Evolutionary conservation across 148 eudicot species (phyloP).

Genomic region (Persicaria maculosa): DNA sequence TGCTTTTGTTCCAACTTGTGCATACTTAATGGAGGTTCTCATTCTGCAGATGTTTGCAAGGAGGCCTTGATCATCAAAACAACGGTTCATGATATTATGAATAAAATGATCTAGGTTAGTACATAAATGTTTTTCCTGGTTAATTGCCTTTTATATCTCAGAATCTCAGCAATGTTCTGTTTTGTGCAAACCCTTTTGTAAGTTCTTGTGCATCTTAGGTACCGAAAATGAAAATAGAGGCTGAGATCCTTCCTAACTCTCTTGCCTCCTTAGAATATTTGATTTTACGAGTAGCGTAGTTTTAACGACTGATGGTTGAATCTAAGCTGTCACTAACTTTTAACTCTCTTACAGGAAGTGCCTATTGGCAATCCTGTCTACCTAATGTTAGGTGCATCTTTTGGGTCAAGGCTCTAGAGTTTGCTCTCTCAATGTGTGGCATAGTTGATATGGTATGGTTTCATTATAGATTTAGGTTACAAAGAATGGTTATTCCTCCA

Average conservation of each 20-base stretch:
- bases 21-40: constrained; percentile 11
- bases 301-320: background rate
- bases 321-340: background rate
- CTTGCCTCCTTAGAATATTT: background rate
- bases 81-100: constrained; percentile 97
- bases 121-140: background rate
- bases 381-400: constrained; percentile 94
- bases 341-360: constrained; percentile 54
- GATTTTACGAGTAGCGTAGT: background rate
- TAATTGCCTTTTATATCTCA: background rate
- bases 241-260: background rate
- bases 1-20: constrained; percentile 2
- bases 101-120: constrained; percentile 88
- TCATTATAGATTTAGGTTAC: constrained; percentile 97
- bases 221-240: background rate
- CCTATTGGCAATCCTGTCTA: constrained; percentile 88
- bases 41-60: constrained; percentile 70
- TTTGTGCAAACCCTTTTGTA: background rate
- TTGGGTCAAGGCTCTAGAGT: constrained; percentile 99
- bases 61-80: constrained; percentile 88
- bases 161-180: background rate
- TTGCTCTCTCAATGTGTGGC: constrained; percentile 91
- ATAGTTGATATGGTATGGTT: constrained; percentile 94
- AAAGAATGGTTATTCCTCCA: constrained; percentile 67
- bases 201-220: background rate